A percentile compares a stretch with the other conserved stretches of the same genome.
These are phyloP conservation scores for Nephelium lappaceum DNA, from an alignment of 345 rosid genomes.

Conservation along the genomic window DNA sequence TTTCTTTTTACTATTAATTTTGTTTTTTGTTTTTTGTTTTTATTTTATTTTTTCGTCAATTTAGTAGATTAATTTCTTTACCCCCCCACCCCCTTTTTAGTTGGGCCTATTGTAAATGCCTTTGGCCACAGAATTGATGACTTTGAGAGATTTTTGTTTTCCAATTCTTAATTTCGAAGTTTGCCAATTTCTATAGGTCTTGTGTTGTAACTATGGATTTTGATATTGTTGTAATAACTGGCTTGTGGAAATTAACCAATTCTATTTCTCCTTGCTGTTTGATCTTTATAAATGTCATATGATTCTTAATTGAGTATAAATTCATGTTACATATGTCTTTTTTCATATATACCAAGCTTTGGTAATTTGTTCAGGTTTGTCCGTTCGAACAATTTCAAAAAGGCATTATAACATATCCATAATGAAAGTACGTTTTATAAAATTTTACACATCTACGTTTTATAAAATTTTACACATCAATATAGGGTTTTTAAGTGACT, in stretches of 20 bases:
- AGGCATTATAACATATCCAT: background rate
- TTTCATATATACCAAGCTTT: background rate
- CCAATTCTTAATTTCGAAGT: slow-evolving; percentile 18
- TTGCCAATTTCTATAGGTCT: slow-evolving; percentile 13
- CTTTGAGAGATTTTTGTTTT: slow-evolving; percentile 18
- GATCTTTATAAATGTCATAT: background rate
- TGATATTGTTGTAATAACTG: slow-evolving; percentile 1
- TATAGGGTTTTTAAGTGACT: too few species aligned
- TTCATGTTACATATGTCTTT: background rate
- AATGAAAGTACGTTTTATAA: too few species aligned
- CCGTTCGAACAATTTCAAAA: too few species aligned
- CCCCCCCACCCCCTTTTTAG: slow-evolving; percentile 1
- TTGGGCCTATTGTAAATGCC: slow-evolving; percentile 35
- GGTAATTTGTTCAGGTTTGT: background rate
- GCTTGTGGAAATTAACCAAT: background rate
- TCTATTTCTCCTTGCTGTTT: background rate
- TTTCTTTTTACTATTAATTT: background rate
- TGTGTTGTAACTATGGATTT: slow-evolving; percentile 15
- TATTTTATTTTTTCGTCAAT: background rate
- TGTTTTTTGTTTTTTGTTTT: background rate
- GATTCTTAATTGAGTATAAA: slow-evolving; percentile 10
- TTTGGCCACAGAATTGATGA: slow-evolving; percentile 19
- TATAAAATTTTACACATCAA: background rate
- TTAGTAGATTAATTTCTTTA: background rate
- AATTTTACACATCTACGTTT: background rate